Conservation (phyloP, 345 rosid species). For the Brassica rapa region DNA sequence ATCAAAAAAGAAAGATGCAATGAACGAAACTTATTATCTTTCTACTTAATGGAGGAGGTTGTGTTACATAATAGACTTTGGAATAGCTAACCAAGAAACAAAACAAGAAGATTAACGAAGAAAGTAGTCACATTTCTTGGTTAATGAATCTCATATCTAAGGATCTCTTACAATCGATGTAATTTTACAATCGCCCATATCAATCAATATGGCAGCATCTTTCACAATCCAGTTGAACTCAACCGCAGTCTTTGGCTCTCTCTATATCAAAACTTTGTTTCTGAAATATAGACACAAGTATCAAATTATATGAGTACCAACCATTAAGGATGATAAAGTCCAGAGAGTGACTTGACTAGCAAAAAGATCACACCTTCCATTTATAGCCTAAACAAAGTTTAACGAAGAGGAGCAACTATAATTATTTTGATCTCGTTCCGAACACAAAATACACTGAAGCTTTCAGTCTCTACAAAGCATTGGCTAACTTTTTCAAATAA, state of each 20-base stretch:
- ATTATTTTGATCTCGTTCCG: slow-evolving; percentile 29
- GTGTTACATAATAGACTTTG: slow-evolving; percentile 17
- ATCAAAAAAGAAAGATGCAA: background rate
- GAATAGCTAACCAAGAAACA: slow-evolving; percentile 7
- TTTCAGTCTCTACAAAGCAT: slow-evolving; percentile 28
- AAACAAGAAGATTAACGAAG: slow-evolving; percentile 9
- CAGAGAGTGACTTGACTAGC: slow-evolving; percentile 28
- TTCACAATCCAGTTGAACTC: slow-evolving; percentile 26
- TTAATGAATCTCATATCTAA: slow-evolving; percentile 22
- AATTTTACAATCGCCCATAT: slow-evolving; percentile 9
- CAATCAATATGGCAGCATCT: slow-evolving; percentile 28
- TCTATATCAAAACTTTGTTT: slow-evolving; percentile 91
- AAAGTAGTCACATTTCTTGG: slow-evolving; percentile 4
- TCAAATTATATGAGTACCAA: slow-evolving; percentile 1
- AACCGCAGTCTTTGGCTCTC: slow-evolving; percentile 20
- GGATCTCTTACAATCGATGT: slow-evolving; percentile 25
- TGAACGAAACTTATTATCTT: background rate
- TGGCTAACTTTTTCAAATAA: background rate
- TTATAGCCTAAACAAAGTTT: slow-evolving; percentile 36
- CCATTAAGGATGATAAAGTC: background rate
- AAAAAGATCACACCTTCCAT: slow-evolving; percentile 31
- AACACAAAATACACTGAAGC: slow-evolving; percentile 24
- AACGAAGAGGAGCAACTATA: slow-evolving; percentile 37
- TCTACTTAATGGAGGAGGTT: slow-evolving; percentile 11
- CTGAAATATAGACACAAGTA: slow-evolving; percentile 42